Conservation (phyloP, 805 yeast genomes). For the Kuraishia hungarica region DNA sequence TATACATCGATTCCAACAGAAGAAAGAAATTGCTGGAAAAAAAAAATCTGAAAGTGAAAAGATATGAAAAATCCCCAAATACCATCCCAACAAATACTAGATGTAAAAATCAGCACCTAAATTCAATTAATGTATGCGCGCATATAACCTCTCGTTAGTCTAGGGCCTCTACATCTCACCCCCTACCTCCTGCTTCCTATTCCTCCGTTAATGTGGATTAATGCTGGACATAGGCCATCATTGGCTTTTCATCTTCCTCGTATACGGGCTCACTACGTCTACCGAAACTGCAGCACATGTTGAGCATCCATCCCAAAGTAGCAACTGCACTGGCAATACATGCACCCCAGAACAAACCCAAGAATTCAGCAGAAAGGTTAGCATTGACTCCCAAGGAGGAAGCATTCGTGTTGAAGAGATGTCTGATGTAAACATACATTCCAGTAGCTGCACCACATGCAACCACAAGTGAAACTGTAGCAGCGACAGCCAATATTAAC, state of each 20-base stretch:
- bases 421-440: constrained; percentile 38
- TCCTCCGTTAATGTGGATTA: no score
- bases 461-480: constrained; percentile 27
- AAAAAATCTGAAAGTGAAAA: neutral
- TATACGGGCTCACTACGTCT: constrained; percentile 18
- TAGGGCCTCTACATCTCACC: neutral
- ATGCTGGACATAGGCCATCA: constrained; percentile 1
- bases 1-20: neutral
- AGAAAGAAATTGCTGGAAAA: neutral
- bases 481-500: constrained; percentile 32
- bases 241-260: constrained; percentile 3
- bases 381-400: constrained; percentile 47
- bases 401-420: constrained; percentile 40
- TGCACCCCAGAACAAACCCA: constrained; percentile 19
- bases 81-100: neutral
- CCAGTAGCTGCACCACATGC: constrained; percentile 59
- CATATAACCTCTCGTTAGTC: no score
- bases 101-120: neutral
- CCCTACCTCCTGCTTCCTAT: neutral
- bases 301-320: constrained; percentile 10
- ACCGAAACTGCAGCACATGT: constrained; percentile 5
- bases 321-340: constrained; percentile 9
- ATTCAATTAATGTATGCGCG: no score
- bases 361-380: constrained; percentile 21
- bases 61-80: neutral